Percentiles rank a stretch among this genome's conserved stretches.
phyloP scores from a whole-genome alignment of 495 filamentous ascomycete genomes.

The Penicillium dipodomyicola region DNA sequence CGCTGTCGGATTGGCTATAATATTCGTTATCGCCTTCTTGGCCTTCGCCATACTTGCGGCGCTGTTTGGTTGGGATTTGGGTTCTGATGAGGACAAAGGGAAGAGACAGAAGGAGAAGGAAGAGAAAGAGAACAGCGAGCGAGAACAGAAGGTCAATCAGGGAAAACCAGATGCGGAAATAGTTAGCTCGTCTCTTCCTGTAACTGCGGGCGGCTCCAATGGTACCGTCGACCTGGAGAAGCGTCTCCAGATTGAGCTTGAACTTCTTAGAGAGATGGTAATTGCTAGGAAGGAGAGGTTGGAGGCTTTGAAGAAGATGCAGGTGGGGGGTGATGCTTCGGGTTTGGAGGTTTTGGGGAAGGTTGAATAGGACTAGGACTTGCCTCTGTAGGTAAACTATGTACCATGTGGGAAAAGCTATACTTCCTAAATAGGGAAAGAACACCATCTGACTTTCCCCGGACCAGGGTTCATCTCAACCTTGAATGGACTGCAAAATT shows the following conservation, averaged over 20 bases:
- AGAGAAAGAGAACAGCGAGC: background rate
- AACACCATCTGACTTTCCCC: background rate
- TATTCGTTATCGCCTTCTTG: background rate
- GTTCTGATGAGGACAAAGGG: background rate
- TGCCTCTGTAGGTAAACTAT: background rate
- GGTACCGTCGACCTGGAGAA: background rate
- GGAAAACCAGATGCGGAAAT: no score
- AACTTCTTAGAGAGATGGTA: background rate
- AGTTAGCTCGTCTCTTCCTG: background rate
- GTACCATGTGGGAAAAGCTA: background rate
- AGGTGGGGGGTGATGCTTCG: background rate
- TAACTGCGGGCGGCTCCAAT: no score
- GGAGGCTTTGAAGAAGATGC: background rate
- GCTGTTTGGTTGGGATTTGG: background rate
- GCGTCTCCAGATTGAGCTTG: background rate
- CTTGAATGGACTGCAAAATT: background rate
- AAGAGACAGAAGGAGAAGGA: background rate
- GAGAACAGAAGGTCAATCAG: background rate
- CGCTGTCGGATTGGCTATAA: background rate
- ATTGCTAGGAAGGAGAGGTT: background rate
- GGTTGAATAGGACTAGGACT: background rate
- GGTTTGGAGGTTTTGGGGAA: background rate
- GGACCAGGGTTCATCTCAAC: background rate
- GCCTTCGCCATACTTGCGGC: background rate
- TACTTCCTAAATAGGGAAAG: background rate